These are phyloP conservation scores for Bassia scoparia DNA, from an alignment of 148 eudicot species.

Conservation along the genomic window DNA sequence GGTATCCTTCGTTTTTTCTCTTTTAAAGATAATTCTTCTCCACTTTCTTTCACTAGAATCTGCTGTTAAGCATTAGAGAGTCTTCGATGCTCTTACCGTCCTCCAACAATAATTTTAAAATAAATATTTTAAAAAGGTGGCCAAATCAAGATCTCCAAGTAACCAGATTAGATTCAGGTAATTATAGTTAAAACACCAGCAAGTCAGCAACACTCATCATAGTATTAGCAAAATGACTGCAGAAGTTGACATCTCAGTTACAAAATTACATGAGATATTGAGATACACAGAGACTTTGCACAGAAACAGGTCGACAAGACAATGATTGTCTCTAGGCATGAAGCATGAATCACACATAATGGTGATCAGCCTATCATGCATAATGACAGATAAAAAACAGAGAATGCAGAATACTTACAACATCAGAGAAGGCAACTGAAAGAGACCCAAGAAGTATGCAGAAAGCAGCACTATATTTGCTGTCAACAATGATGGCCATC, in stretches of 20 bases:
- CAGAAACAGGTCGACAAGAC: neutral
- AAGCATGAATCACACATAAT: neutral
- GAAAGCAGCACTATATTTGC: conserved; percentile 78
- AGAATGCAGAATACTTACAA: conserved; percentile 53
- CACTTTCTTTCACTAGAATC: no score
- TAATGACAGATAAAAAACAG: neutral
- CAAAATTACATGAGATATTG: no score
- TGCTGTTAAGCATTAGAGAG: no score
- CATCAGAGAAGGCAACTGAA: conserved; percentile 99
- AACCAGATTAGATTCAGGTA: neutral
- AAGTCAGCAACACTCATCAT: neutral
- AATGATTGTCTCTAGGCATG: neutral
- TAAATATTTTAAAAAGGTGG: neutral
- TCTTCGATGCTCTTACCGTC: neutral
- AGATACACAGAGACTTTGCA: neutral
- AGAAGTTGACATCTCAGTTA: neutral
- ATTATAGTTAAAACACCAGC: neutral
- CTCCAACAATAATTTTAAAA: neutral
- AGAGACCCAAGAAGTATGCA: conserved; percentile 94
- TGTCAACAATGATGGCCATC: conserved; percentile 87
- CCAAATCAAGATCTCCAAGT: neutral
- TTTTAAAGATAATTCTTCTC: no score
- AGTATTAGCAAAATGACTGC: neutral
- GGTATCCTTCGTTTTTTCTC: no score
- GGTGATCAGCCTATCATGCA: neutral